phyloP scores from a whole-genome alignment of 208 protist genomes.

The Leishmania arabica region DNA sequence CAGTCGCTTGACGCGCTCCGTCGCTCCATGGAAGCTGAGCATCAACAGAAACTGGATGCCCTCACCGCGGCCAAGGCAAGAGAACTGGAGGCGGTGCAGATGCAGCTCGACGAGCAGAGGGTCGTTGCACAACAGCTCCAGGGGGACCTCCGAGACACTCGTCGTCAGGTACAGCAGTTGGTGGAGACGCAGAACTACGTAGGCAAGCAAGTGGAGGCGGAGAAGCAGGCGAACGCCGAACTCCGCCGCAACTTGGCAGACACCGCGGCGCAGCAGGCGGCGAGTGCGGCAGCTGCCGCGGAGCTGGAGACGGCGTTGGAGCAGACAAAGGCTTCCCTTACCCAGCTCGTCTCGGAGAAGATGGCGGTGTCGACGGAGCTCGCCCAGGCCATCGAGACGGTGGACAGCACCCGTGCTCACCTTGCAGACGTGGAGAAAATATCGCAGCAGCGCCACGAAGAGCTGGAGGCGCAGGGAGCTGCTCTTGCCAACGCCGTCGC shows the following conservation, averaged over 20 bases:
- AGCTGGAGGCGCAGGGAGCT: background rate
- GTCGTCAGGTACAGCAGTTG: constrained; percentile 10
- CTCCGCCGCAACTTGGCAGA: background rate
- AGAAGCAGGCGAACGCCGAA: constrained; percentile 2
- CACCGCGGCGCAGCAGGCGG: constrained; percentile 10
- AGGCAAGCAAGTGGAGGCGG: constrained; percentile 14
- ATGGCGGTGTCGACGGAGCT: background rate
- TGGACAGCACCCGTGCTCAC: background rate
- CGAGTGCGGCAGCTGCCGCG: background rate
- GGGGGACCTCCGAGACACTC: constrained; percentile 6
- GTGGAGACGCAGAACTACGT: constrained; percentile 19
- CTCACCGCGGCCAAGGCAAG: constrained; percentile 20
- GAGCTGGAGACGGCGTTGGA: constrained; percentile 3
- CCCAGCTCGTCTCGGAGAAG: constrained; percentile 2
- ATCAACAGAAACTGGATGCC: constrained; percentile 10
- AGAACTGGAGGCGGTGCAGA: constrained; percentile 12
- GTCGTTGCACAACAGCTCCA: background rate
- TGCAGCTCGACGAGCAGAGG: constrained; percentile 4
- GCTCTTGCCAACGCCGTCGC: background rate
- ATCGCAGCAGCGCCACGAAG: constrained; percentile 1
- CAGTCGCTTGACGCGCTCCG: constrained; percentile 10
- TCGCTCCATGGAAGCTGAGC: constrained; percentile 7
- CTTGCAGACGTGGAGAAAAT: background rate
- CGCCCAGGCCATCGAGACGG: background rate
- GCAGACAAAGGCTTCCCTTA: background rate